Evolutionary conservation across 2,329 filamentous ascomycete genomes (phyloP), one percentile per base, ranked within the genome.

Genomic region (Xylariaceae sp.): DNA sequence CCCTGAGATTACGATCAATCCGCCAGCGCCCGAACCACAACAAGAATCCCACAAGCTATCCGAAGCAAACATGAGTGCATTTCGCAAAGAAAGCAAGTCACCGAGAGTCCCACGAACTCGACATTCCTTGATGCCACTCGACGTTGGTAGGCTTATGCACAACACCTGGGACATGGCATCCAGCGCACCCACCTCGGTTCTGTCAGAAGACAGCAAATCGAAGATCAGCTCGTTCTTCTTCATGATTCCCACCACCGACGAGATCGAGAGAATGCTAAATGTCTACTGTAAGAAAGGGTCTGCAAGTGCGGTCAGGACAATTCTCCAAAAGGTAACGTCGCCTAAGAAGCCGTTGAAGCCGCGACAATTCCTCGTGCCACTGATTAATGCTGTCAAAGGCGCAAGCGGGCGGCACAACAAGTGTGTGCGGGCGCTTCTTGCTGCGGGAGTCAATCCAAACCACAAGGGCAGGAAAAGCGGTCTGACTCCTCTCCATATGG

Each of bases 391-490:
- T 7, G 42, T 56, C 7, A 46, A 42, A 11, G 53, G 49, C 32
- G 48, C 45, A n/a, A 50, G 41, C 40, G 27, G n/a, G 5, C 43
- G 51, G 9, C 51, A 58, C 31, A 54, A 53, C 39, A 53, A 54
- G 17, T 58, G 53, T 39, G 51, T 54, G 9, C 48, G 53, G 14
- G 42, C 44, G 39, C 55, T 58, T 19, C 45, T 58, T 31, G 45
- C 39, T 15, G 42, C 41, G 30, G 49, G 50, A 6, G 51, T 52
- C 11, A 40, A 54, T 42, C 40, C 45, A 6, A 40, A 56, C 17
- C 18, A 44, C n/a, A 41, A 44, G 18, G 42, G 15, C 19, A 48
- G 53, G 18, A 53, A 40, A 27, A 51, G 19, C n/a, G 46, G 53
- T n/a, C 40, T 48, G 18, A 54, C 55, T 14, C 48, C 53, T 2